Evolutionary conservation across 2,329 filamentous ascomycete genomes (phyloP).

Genomic region (Anisogramma anomala): DNA sequence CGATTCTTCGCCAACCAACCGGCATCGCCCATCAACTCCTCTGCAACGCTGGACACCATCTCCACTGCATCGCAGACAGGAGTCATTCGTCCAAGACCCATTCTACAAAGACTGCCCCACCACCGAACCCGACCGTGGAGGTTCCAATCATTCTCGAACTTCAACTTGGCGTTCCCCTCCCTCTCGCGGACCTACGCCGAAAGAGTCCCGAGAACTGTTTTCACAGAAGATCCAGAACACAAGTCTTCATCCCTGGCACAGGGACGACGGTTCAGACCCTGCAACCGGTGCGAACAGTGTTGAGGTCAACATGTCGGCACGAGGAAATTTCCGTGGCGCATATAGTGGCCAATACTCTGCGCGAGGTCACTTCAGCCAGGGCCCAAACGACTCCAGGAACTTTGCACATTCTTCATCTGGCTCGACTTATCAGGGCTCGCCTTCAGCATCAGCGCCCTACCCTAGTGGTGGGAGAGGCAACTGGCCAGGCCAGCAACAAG

Average conservation of each 20-base stretch:
- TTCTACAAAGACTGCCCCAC: slow-evolving; percentile 16
- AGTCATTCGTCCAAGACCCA: slow-evolving; percentile 17
- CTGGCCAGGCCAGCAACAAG: slow-evolving; percentile 27
- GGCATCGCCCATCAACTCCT: slow-evolving; percentile 14
- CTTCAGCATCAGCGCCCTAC: slow-evolving; percentile 31
- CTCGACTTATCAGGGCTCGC: slow-evolving; percentile 34
- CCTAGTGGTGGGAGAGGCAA: slow-evolving; percentile 27
- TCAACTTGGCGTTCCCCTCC: slow-evolving; percentile 1
- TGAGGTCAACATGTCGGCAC: slow-evolving; percentile 38
- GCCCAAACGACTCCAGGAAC: slow-evolving; percentile 24
- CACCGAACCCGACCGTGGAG: slow-evolving; percentile 13
- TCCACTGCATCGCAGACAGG: slow-evolving; percentile 12
- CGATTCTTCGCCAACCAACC: slow-evolving; percentile 17
- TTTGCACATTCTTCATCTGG: slow-evolving; percentile 32
- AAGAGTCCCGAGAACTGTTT: slow-evolving; percentile 5
- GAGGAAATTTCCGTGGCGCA: slow-evolving; percentile 32
- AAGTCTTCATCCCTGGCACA: slow-evolving; percentile 13
- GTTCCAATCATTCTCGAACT: slow-evolving; percentile 2
- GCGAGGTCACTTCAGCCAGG: slow-evolving; percentile 25
- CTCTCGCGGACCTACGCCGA: slow-evolving; percentile 2
- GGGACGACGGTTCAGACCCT: slow-evolving; percentile 22
- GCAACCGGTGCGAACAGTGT: slow-evolving; percentile 37
- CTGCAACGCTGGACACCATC: slow-evolving; percentile 6
- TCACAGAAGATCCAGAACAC: slow-evolving; percentile 23
- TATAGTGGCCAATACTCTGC: slow-evolving; percentile 28